Conservation (phyloP, 768 basidiomycete genomes). For the Naganishia onofrii region DNA sequence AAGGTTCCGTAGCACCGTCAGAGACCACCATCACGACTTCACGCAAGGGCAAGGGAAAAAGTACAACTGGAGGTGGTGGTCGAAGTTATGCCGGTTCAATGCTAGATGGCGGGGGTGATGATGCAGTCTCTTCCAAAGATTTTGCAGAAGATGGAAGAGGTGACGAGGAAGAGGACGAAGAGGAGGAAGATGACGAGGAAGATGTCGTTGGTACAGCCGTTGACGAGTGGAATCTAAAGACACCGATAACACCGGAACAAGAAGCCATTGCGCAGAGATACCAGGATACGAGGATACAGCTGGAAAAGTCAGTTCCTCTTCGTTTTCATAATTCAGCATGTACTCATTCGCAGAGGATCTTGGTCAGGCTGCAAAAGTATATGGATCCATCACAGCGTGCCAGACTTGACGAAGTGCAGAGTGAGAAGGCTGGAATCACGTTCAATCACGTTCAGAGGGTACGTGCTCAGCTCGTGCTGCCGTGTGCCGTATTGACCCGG, state of each 20-base stretch:
- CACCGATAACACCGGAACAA: conserved; percentile 17
- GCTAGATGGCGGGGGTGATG: conserved; percentile 9
- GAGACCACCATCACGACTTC: conserved; percentile 1
- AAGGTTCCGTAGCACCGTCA: conserved; percentile 10
- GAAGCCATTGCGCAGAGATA: conserved; percentile 22
- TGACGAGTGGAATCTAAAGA: conserved; percentile 18
- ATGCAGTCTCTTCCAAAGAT: background rate
- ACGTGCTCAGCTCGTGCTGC: background rate
- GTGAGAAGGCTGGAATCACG: conserved; percentile 22
- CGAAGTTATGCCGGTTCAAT: conserved; percentile 14
- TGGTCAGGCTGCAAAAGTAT: conserved; percentile 5
- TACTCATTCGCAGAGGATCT: no score
- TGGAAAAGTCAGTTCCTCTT: conserved; percentile 10
- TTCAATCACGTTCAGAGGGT: conserved; percentile 22
- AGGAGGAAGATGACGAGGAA: conserved; percentile 18
- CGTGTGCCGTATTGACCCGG: no score
- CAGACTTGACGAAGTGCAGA: conserved; percentile 16
- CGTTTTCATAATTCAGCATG: background rate
- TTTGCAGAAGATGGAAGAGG: conserved; percentile 12
- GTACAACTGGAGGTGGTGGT: background rate
- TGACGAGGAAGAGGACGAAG: conserved; percentile 12
- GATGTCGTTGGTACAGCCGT: conserved; percentile 2
- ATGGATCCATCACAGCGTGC: conserved; percentile 12
- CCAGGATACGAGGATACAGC: conserved; percentile 13
- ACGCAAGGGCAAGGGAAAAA: conserved; percentile 3